Evolutionary conservation across 495 filamentous ascomycete species (phyloP), one percentile per base, ranked within the genome.

Genomic region (Polyplosphaeria fusca): DNA sequence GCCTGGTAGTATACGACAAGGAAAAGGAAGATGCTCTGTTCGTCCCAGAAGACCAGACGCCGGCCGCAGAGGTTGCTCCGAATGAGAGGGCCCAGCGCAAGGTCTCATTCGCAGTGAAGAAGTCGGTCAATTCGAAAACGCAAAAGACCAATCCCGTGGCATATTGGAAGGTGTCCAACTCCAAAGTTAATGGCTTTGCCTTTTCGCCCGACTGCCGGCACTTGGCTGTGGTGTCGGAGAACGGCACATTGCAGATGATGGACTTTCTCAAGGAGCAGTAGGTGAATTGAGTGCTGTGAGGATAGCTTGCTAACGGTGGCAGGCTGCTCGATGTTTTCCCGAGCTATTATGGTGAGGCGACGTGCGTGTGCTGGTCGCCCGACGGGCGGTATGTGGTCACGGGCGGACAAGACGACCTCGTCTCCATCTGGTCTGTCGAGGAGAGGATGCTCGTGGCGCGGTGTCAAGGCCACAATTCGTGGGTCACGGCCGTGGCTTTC

Each of bases 1-100:
- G 87, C n/a, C 70, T 98, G 45, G 82, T 98, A 5, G 91, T 96
- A 2, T 98, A 97, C 63, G 94, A 98, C 70, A 97, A 97, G 74
- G 94, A 97, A 68, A 96, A 96, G 68, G 93, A 98, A 62, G 93
- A 98, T 71, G 88, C 87, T 2, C 66, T 78, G n/a, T 87, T 88
- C 68, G 71, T 78, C 4, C 74, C 82, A 1, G 86, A 88, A 66
- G 52, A 69, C 12, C 53, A 45, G 53, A 28, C 56, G 1, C 13
- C 47, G 4, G 24, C 46, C 22, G 22, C 25, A 4, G 56, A 60
- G 20, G n/a, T n/a, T n/a, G n/a, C n/a, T n/a, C n/a, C n/a, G n/a
- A 23, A 43, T 19, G 53, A 61, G 32, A 61, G 38, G 28, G 59
- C 55, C 9, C 19, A 12, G 28, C 48, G 45, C n/a, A 52, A 55